Evolutionary conservation across 768 basidiomycete species (phyloP), one percentile per base, ranked within the genome.

Genomic region (Sporobolomyces pararoseus): DNA sequence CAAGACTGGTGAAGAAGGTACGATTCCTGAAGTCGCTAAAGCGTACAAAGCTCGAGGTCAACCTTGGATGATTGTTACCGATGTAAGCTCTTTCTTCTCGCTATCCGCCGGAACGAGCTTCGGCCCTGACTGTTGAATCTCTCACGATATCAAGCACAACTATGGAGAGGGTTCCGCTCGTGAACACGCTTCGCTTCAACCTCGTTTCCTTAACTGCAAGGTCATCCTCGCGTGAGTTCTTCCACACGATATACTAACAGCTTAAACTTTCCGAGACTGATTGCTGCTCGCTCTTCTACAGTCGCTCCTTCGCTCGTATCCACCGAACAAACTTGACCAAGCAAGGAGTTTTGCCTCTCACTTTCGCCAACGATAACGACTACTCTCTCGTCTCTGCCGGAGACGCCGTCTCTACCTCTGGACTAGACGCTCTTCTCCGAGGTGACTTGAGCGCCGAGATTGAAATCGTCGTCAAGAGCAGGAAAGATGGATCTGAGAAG

Each of bases 161-260:
- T 95, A 97, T 78, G 96, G 96, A 3, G 96, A 99, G 79, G 96
- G 96, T 31, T 94, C 91, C 75, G 96, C 96, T 12, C 86, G 96
- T 63, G 96, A 99, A 80, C 96, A 99, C 79, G 96, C 96, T 39
- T 94, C 96, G 27, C 83, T 99, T 34, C 96, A 98, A 78, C 96
- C 96, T 34, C 86, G 96, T n/a, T 96, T 71, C 65, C 69, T 78
- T 37, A 72, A 72, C 37, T 65, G 55, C 63, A 77, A 78, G 63
- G 65, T 76, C 64, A 75, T 78, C 60, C 66, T 75, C n/a, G 76
- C 76, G 70, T 72, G 25, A 29, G 75, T 63, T 14, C 16, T 16
- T 23, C 93, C 82, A 59, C 34, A 66, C 50, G 29, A 63, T 31
- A 42, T 31, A 21, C 14, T 19, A 32, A 7, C 7, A 59, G n/a